Evolutionary conservation across 116 monocot species (phyloP), one percentile per base, ranked within the genome.

Genomic region (Iris pallida): DNA sequence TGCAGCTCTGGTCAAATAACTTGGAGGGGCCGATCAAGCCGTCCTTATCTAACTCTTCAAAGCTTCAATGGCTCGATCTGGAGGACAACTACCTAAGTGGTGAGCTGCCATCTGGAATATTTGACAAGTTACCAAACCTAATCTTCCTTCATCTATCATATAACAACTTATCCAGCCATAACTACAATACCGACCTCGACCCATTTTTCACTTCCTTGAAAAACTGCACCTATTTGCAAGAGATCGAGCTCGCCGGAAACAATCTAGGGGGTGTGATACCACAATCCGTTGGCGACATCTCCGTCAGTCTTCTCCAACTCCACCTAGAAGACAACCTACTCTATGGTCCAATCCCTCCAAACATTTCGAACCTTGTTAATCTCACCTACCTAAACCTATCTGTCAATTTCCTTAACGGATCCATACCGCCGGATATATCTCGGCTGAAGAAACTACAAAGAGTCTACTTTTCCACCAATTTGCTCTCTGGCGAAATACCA

Each of bases 371-470:
- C 55, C 87, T 92, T 40, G 63, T 80, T 15, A 89, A 89, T n/a
- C 82, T 97, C 17, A 92, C 92, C 8, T 87, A 87, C 73, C 53
- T 97, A 47, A 89, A 89, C 53, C 64, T 97, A n/a, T 87, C 89
- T 9, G 75, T 84, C 77, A 97, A 97, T 70, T 53, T 65, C 15
- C 62, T 97, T 66, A 92, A 92, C 43, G 87, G 96, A 6, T 80
- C 89, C 16, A 87, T 97, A 15, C 89, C 92, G 1, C 72, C 76
- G 1, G 89, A 85, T 16, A 63, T 97, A 73, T 74, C 71, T 0
- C 64, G 72, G 49, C 49, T 92, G 18, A 63, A 44, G 53, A 79
- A 69, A 42, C 74, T 97, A 1, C 83, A 89, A 66, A 76, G 82
- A 53, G 15, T 92, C 15, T 81, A 80, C 54, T 55, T 92, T 8